Percentiles rank a stretch among this genome's conserved stretches.
Evolutionary conservation across 257 asterid species (phyloP).

Genomic region (Solanum corneliomulleri): DNA sequence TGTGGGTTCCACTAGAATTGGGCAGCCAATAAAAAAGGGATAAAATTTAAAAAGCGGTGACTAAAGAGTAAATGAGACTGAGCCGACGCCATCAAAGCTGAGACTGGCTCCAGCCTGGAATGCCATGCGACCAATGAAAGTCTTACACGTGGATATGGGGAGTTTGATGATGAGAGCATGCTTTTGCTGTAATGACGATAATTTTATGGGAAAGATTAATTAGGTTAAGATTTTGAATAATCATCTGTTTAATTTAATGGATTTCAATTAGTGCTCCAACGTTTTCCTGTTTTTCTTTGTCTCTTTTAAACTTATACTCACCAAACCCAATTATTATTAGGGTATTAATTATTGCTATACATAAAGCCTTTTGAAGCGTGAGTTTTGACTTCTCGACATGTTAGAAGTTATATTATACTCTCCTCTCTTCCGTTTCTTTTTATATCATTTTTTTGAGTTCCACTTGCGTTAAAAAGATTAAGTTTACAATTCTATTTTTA

Average conservation of each 20-base stretch:
- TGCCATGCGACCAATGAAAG: not conserved
- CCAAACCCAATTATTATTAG: not conserved
- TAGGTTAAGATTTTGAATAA: not conserved
- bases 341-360: not conserved
- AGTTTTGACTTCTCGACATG: not conserved
- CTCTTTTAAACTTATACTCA: not conserved
- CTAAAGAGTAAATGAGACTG: not conserved
- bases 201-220: not conserved
- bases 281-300: not conserved
- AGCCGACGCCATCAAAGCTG: not conserved
- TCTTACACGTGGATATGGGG: not conserved
- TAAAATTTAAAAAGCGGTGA: not conserved
- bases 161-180: not conserved
- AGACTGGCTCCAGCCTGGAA: not conserved
- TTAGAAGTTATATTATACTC: not conserved
- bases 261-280: not conserved
- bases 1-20: not conserved
- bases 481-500: too few species aligned
- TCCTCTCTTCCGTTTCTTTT: too few species aligned
- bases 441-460: too few species aligned
- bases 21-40: not conserved
- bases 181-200: not conserved
- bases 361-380: not conserved
- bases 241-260: not conserved
- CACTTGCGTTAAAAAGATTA: too few species aligned